Base-by-base conservation (phyloP, 1,139 yeast genomes). In the Sugiyamaella sp. region DNA sequence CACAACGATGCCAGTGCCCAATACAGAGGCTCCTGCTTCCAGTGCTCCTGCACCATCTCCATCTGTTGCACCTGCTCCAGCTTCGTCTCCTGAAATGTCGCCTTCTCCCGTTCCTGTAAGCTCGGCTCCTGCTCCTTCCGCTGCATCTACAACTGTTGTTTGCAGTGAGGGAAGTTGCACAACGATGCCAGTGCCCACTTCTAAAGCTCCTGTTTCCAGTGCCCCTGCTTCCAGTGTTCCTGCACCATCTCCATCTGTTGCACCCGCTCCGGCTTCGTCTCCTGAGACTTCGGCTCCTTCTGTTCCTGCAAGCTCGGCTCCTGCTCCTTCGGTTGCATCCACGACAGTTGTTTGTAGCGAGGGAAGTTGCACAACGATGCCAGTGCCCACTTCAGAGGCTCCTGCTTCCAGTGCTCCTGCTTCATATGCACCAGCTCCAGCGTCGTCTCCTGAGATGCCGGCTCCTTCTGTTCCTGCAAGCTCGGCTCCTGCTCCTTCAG, bases 301-400 rank as follows among this genome's bases (percentile, higher is more conserved):
- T n/a, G 51, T 20, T 14, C n/a, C 19, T 37, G 38, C 6, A 22
- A 16, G 27, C 10, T 10, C 22, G 14, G 12, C 32, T 25, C 16
- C 48, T 9, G 4, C 35, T 12, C 37, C 32, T 22, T 14, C 29
- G 16, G 33, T 22, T 6, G 14, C 27, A 5, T 40, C 35, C 2
- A 42, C 46, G 8, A 49, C 46, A 39, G 43, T 43, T 10, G 47
- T 48, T 8, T 52, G 55, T 29, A 37, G 48, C 5, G 46, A 39
- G 17, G 52, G 49, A 4, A 17, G n/a, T 12, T 52, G 55, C 33
- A 47, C 55, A 12, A 52, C 55, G 12, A 37, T 52, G 49, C 51
- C 51, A 8, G 24, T 51, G n/a, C n/a, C n/a, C n/a, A n/a, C n/a
- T n/a, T n/a, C n/a, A n/a, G n/a, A n/a, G n/a, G n/a, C n/a, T n/a